A percentile compares a stretch with the other conserved stretches of the same genome.
Evolutionary conservation across 129 eudicot genomes (phyloP).

Genomic region (Calendula officinalis): DNA sequence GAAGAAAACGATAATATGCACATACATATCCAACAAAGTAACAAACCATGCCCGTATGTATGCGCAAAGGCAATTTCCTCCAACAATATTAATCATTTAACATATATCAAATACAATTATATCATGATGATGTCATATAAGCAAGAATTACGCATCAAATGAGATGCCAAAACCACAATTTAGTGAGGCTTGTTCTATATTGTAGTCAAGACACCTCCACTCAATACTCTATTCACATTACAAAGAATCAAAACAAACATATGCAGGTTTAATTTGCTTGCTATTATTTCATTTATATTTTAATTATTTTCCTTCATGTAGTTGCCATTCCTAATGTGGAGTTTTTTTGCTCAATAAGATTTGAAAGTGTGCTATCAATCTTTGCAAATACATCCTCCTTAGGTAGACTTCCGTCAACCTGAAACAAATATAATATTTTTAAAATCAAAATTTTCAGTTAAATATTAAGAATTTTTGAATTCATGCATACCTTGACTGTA

Average conservation of each 20-base stretch:
- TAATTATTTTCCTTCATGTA: slow-evolving; percentile 28
- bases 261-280: not conserved
- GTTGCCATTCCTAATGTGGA: slow-evolving; percentile 42
- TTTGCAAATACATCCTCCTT: slow-evolving; percentile 74
- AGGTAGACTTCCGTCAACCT: slow-evolving; percentile 76
- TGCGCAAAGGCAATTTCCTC: not conserved
- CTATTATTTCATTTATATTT: slow-evolving; percentile 2
- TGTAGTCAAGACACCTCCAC: not conserved
- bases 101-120: slow-evolving; percentile 12
- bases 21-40: slow-evolving; percentile 6
- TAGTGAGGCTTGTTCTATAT: slow-evolving; percentile 6
- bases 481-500: slow-evolving; percentile 58
- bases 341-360: slow-evolving; percentile 48
- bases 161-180: slow-evolving; percentile 18
- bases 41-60: not conserved
- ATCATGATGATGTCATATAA: not conserved
- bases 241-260: slow-evolving; percentile 10
- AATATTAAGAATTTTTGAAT: slow-evolving; percentile 1
- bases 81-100: slow-evolving; percentile 1
- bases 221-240: slow-evolving; percentile 13
- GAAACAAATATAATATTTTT: slow-evolving; percentile 21
- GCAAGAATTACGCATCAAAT: slow-evolving; percentile 13
- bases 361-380: slow-evolving; percentile 58
- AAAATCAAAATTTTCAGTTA: slow-evolving; percentile 1
- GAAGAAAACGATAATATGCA: not conserved